Evolutionary conservation across 768 basidiomycete species (phyloP).

Genomic region (Holtermannia corniformis): DNA sequence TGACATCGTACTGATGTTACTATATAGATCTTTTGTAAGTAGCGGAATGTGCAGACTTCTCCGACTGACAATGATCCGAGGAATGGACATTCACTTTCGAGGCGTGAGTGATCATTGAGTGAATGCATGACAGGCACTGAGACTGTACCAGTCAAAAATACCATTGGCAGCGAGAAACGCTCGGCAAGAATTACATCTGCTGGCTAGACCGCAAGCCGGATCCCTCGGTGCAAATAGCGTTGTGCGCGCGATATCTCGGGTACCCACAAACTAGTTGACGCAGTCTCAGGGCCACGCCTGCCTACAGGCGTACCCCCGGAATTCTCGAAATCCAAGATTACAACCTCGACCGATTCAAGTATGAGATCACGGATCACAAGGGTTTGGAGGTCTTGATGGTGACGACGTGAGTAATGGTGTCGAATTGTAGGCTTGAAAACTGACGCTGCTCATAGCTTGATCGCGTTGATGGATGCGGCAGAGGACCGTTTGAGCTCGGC

Average conservation of each 20-base stretch:
- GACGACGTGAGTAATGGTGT: constrained; percentile 10
- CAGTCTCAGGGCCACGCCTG: constrained; percentile 20
- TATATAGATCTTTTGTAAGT: constrained; percentile 14
- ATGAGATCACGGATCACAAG: constrained; percentile 35
- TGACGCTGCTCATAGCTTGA: constrained; percentile 6
- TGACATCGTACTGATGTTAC: not conserved
- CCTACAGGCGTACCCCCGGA: constrained; percentile 27
- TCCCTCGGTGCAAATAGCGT: constrained; percentile 36
- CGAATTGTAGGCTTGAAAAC: no score
- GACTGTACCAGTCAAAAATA: constrained; percentile 27
- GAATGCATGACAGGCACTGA: not conserved
- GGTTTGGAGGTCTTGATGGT: constrained; percentile 30
- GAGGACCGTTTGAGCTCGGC: constrained; percentile 15
- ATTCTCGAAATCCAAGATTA: constrained; percentile 38
- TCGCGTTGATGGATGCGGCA: constrained; percentile 32
- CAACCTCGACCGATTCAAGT: constrained; percentile 36
- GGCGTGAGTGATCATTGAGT: constrained; percentile 14
- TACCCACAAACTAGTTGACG: not conserved
- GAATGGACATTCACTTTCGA: constrained; percentile 39
- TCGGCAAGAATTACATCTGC: constrained; percentile 36
- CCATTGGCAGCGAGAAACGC: constrained; percentile 24
- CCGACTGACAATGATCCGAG: constrained; percentile 7
- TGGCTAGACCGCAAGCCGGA: constrained; percentile 37
- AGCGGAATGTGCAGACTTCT: not conserved
- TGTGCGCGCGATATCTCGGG: constrained; percentile 18